Evolutionary conservation across 2,329 filamentous ascomycete genomes (phyloP).

Genomic region (Leptographium flavum): DNA sequence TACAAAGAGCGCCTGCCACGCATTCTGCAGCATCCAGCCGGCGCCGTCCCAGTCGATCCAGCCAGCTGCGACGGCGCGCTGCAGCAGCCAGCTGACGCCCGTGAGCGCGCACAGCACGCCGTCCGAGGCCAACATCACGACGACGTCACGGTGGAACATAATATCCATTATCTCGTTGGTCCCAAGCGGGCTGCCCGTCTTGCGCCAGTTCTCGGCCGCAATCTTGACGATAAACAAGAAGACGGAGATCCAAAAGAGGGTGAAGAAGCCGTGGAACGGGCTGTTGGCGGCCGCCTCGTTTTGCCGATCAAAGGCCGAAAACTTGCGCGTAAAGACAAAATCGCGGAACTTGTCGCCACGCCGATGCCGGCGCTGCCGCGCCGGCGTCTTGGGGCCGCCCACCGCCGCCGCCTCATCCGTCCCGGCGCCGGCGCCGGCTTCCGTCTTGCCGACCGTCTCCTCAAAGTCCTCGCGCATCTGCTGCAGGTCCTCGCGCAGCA

Average conservation of each 20-base stretch:
- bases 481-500: slow-evolving; percentile 18
- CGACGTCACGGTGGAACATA: slow-evolving; percentile 44
- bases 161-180: slow-evolving; percentile 56
- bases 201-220: slow-evolving; percentile 51
- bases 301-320: slow-evolving; percentile 61
- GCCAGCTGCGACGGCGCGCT: slow-evolving; percentile 43
- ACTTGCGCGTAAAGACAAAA: slow-evolving; percentile 57
- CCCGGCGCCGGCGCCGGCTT: neutral
- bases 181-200: slow-evolving; percentile 54
- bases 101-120: slow-evolving; percentile 54
- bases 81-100: slow-evolving; percentile 50
- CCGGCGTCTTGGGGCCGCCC: neutral
- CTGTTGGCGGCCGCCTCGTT: slow-evolving; percentile 51
- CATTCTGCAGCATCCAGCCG: slow-evolving; percentile 62
- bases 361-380: neutral
- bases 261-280: slow-evolving; percentile 68
- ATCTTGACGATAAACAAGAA: slow-evolving; percentile 52
- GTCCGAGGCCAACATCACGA: slow-evolving; percentile 47
- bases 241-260: slow-evolving; percentile 62
- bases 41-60: slow-evolving; percentile 50
- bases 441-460: neutral
- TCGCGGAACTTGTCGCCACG: slow-evolving; percentile 27
- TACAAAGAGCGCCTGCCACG: slow-evolving; percentile 57
- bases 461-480: slow-evolving; percentile 14
- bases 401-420: neutral